These are phyloP conservation scores for Oenanthe sinensis DNA, from an alignment of 129 eudicot species.

Conservation along the genomic window DNA sequence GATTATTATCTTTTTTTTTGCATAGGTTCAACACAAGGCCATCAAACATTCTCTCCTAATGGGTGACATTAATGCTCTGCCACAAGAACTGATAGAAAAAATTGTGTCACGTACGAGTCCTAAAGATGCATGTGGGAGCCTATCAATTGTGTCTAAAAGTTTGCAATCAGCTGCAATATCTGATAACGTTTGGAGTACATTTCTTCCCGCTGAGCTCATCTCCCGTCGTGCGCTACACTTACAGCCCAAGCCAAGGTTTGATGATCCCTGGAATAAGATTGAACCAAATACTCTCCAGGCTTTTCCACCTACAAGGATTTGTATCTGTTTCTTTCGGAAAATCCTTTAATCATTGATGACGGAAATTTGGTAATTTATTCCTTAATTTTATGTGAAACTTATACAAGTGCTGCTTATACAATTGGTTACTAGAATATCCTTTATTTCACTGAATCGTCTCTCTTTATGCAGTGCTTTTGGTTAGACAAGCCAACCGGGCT, in stretches of 20 bases:
- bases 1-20: no score
- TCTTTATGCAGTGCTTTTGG: background rate
- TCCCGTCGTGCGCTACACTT: background rate
- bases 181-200: background rate
- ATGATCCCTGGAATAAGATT: background rate
- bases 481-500: background rate
- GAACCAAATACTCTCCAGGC: background rate
- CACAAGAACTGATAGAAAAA: no score
- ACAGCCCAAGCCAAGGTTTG: background rate
- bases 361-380: background rate
- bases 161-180: background rate
- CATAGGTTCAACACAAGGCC: no score
- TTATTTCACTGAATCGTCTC: no score
- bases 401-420: no score
- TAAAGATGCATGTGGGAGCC: background rate
- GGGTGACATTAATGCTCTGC: no score
- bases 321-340: background rate
- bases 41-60: no score
- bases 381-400: no score
- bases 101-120: background rate
- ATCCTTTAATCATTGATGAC: background rate
- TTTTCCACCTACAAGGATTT: background rate
- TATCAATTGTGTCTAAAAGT: background rate
- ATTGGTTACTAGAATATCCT: no score
- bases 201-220: background rate